Evolutionary conservation across 179 eudicot genomes (phyloP).

Genomic region (Spergularia azorica): DNA sequence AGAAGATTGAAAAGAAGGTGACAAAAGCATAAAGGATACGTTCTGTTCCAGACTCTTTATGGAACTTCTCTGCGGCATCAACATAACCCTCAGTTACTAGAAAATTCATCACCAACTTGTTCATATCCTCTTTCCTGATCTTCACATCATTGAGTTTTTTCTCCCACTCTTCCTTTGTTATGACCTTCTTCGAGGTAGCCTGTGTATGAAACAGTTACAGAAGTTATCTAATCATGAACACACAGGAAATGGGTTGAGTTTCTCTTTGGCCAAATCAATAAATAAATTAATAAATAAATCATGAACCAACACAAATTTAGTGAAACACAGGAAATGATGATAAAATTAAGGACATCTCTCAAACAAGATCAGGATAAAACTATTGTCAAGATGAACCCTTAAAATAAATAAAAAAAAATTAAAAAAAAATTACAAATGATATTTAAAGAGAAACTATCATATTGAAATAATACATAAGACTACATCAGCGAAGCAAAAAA

Average conservation of each 20-base stretch:
- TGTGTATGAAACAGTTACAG: constrained; percentile 24
- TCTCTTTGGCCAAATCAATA: too few species aligned
- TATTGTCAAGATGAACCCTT: not conserved
- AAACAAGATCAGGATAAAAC: not conserved
- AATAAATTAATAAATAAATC: not conserved
- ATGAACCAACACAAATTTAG: not conserved
- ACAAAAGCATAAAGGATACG: constrained; percentile 63
- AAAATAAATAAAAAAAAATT: too few species aligned
- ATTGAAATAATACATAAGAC: constrained; percentile 1
- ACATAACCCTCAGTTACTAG: constrained; percentile 98
- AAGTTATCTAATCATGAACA: not conserved
- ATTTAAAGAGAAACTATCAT: not conserved
- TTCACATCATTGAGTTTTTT: constrained; percentile 59
- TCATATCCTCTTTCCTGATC: constrained; percentile 81
- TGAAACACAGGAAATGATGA: not conserved
- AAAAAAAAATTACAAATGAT: not conserved
- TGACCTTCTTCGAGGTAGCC: constrained; percentile 77
- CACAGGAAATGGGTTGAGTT: not conserved
- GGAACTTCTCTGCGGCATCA: constrained; percentile 93
- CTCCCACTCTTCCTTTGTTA: constrained; percentile 97
- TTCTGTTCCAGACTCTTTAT: constrained; percentile 83
- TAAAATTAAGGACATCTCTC: not conserved
- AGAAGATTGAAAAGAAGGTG: not conserved
- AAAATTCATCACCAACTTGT: constrained; percentile 91
- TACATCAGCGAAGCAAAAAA: not conserved